Conservation (phyloP, 2,329 filamentous ascomycete species). For the Fusarium graminum region DNA sequence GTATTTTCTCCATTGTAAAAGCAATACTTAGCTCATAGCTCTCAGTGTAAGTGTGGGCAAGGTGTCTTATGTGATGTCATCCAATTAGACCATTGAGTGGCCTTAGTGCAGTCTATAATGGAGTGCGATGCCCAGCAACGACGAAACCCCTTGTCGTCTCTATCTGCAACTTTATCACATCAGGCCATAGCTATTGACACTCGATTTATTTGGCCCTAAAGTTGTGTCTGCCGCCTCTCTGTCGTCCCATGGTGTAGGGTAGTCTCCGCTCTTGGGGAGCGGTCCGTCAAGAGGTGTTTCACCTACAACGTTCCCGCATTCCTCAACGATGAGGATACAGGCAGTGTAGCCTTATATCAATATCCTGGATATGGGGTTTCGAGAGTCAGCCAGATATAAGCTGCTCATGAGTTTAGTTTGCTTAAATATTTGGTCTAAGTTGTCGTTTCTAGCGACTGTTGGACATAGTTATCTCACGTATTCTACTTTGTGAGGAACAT, state of each 20-base stretch:
- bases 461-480: too few species aligned
- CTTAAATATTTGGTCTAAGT: too few species aligned
- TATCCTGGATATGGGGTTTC: background rate
- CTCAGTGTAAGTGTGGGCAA: slow-evolving; percentile 4
- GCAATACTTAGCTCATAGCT: slow-evolving; percentile 14
- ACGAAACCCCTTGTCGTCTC: slow-evolving; percentile 9
- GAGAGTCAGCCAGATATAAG: background rate
- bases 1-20: slow-evolving; percentile 22
- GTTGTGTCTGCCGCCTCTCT: background rate
- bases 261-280: slow-evolving; percentile 16
- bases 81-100: slow-evolving; percentile 10
- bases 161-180: slow-evolving; percentile 18
- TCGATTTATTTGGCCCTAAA: background rate
- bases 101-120: background rate
- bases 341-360: slow-evolving; percentile 3
- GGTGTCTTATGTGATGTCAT: slow-evolving; percentile 41
- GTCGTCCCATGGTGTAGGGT: slow-evolving; percentile 30
- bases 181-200: slow-evolving; percentile 4
- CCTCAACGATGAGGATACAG: slow-evolving; percentile 10
- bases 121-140: slow-evolving; percentile 32
- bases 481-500: too few species aligned
- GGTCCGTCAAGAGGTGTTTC: slow-evolving; percentile 31
- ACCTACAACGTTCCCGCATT: slow-evolving; percentile 36
- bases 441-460: too few species aligned
- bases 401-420: too few species aligned